Conservation (phyloP, 768 basidiomycete genomes). For the Boletus reticulatus region DNA sequence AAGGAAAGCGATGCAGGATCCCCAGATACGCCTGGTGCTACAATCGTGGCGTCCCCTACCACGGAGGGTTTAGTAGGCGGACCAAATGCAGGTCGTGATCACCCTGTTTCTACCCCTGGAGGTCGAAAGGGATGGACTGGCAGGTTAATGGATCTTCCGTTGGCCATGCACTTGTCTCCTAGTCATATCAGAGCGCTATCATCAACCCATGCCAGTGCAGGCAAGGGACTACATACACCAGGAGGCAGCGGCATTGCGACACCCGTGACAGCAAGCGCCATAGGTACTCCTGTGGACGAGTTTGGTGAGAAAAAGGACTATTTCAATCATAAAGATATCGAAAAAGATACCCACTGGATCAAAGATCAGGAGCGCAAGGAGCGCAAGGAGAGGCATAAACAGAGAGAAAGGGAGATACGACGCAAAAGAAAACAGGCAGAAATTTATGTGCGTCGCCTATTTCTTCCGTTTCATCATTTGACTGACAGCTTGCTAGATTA, state of each 20-base stretch:
- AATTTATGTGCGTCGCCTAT: conserved; percentile 58
- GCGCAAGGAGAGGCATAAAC: conserved; percentile 36
- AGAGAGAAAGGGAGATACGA: conserved; percentile 37
- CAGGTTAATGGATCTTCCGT: conserved; percentile 41
- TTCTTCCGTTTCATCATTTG: background rate
- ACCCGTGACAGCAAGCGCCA: conserved; percentile 13
- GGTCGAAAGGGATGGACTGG: conserved; percentile 34
- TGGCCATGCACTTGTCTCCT: conserved; percentile 16
- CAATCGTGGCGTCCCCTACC: conserved; percentile 17
- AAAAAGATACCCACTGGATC: conserved; percentile 21
- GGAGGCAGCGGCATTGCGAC: conserved; percentile 20
- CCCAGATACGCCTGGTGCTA: conserved; percentile 14
- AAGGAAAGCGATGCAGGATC: conserved; percentile 10
- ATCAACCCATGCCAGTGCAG: conserved; percentile 7
- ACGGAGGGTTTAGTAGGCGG: background rate
- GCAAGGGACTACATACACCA: conserved; percentile 4
- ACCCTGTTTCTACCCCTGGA: conserved; percentile 3
- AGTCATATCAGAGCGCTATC: conserved; percentile 15
- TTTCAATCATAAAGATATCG: conserved; percentile 30
- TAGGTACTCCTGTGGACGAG: conserved; percentile 18
- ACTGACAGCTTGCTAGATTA: conserved; percentile 49
- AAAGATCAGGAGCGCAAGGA: conserved; percentile 28
- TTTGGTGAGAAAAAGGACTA: conserved; percentile 27
- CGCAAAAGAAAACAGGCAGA: conserved; percentile 69
- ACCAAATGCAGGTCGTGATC: background rate